These are phyloP conservation scores for Lactarius tabidus DNA, from an alignment of 768 basidiomycete genomes.

Conservation along the genomic window DNA sequence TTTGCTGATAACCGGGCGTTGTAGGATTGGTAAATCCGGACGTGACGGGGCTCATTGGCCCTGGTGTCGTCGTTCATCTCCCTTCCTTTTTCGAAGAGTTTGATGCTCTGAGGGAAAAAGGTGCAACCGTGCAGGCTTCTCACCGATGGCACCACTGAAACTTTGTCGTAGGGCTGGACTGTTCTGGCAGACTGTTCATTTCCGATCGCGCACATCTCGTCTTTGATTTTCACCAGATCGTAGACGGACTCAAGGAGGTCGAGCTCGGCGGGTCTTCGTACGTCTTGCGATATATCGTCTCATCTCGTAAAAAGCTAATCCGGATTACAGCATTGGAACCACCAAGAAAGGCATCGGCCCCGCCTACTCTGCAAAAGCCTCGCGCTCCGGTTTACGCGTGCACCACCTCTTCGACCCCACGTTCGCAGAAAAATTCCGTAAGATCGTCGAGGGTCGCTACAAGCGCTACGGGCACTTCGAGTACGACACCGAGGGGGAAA, in stretches of 20 bases:
- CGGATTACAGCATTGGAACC: conserved; percentile 78
- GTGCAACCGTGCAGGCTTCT: conserved; percentile 38
- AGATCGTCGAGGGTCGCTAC: conserved; percentile 92
- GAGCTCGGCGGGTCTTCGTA: conserved; percentile 89
- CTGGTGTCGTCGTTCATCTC: conserved; percentile 93
- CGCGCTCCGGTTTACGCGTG: conserved; percentile 89
- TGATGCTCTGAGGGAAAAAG: conserved; percentile 79
- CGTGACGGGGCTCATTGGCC: conserved; percentile 85
- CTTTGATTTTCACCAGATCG: conserved; percentile 99
- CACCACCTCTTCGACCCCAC: conserved; percentile 92
- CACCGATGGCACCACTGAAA: neutral
- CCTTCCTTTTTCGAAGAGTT: conserved; percentile 95
- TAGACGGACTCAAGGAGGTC: conserved; percentile 96
- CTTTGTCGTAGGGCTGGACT: conserved; percentile 65
- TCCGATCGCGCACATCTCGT: conserved; percentile 97
- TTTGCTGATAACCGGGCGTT: neutral
- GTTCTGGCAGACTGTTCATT: conserved; percentile 78
- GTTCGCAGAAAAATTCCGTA: conserved; percentile 91
- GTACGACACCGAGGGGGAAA: conserved; percentile 97
- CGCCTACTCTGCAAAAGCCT: conserved; percentile 96
- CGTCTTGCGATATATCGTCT: conserved; percentile 20
- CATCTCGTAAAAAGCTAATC: neutral
- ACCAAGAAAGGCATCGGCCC: conserved; percentile 99
- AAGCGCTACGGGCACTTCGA: conserved; percentile 98
- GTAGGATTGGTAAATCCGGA: conserved; percentile 80